Conservation (phyloP, 345 rosid species). For the Murraya paniculata region DNA sequence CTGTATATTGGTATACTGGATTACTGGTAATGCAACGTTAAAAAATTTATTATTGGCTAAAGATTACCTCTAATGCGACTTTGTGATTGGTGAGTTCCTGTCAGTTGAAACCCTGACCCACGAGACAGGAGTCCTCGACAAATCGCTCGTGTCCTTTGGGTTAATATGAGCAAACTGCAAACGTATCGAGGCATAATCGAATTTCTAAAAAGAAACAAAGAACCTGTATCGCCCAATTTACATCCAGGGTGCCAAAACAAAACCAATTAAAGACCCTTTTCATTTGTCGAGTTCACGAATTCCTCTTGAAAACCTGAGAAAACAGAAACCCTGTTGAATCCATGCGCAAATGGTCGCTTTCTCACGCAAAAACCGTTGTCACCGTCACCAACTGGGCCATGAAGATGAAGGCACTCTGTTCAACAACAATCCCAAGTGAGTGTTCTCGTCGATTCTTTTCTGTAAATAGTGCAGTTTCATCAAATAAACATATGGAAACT, state of each 20-base stretch:
- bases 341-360: slow-evolving; percentile 47
- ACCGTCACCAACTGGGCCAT: slow-evolving; percentile 12
- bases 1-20: too few species aligned
- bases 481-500: slow-evolving; percentile 18
- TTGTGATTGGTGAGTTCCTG: too few species aligned
- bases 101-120: too few species aligned
- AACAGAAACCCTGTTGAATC: slow-evolving; percentile 10
- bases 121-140: too few species aligned
- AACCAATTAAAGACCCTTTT: not conserved
- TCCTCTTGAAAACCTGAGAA: not conserved
- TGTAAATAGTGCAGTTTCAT: slow-evolving; percentile 16
- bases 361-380: slow-evolving; percentile 12
- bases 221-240: not conserved
- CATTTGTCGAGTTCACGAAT: not conserved
- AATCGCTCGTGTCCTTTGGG: not conserved
- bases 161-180: not conserved
- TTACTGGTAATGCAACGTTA: too few species aligned
- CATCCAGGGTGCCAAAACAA: not conserved
- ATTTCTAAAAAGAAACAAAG: not conserved
- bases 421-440: slow-evolving; percentile 36
- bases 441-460: slow-evolving; percentile 20
- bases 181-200: not conserved
- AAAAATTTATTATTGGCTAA: too few species aligned
- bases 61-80: too few species aligned
- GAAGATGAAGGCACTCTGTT: slow-evolving; percentile 26